Evolutionary conservation across 2,329 filamentous ascomycete species (phyloP).

Genomic region (Aspergillus ruber): DNA sequence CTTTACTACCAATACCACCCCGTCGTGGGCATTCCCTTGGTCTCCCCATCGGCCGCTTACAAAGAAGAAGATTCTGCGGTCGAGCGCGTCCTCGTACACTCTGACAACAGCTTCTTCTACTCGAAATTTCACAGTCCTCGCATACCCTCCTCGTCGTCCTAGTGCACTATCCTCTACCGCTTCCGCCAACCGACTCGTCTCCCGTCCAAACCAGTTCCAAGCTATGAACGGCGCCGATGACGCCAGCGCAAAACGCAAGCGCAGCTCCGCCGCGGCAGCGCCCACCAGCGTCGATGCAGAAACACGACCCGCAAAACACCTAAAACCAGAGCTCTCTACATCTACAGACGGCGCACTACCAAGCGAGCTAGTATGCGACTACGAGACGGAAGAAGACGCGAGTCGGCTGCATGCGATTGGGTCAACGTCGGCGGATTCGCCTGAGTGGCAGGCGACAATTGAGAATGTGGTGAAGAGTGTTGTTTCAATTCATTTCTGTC

Average conservation of each 20-base stretch:
- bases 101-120: background rate
- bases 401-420: slow-evolving; percentile 39
- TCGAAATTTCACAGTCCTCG: background rate
- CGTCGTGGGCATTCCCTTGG: background rate
- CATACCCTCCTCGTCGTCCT: slow-evolving; percentile 1
- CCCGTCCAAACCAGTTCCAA: background rate
- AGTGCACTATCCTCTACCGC: background rate
- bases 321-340: slow-evolving; percentile 43
- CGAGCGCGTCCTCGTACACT: background rate
- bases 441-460: slow-evolving; percentile 93
- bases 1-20: background rate
- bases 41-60: background rate
- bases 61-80: slow-evolving; percentile 1
- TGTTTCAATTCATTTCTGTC: slow-evolving; percentile 97
- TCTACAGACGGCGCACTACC: slow-evolving; percentile 37
- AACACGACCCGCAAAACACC: slow-evolving; percentile 50
- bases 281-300: slow-evolving; percentile 28
- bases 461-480: slow-evolving; percentile 91
- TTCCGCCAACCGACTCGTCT: background rate
- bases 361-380: slow-evolving; percentile 39
- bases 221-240: slow-evolving; percentile 42
- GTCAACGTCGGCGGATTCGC: slow-evolving; percentile 56
- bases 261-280: slow-evolving; percentile 39
- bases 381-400: slow-evolving; percentile 43
- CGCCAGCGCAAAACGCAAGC: slow-evolving; percentile 49